Evolutionary conservation across 2,329 filamentous ascomycete genomes (phyloP), one percentile per base, ranked within the genome.

Genomic region (Coccinonectria pachysandricola): DNA sequence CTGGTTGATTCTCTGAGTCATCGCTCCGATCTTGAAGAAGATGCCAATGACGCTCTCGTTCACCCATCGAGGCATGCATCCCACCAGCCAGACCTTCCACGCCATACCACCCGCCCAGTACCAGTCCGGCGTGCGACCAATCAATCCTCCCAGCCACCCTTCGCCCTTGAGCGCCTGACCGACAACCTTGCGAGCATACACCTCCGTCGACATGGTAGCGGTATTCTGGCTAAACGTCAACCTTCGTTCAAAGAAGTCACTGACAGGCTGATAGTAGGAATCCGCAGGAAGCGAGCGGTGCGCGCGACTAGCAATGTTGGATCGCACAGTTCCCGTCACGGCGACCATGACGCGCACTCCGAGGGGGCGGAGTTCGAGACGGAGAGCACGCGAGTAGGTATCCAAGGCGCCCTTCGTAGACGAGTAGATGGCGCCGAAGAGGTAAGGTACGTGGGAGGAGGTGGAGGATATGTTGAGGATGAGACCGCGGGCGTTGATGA

Each of bases 331-430:
- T 13, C 68, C 68, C 0, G 65, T 63, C 53, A 71, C 61, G 42
- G 62, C 62, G 11, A 70, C 60, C 60, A 71, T 71, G 47, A 73
- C 68, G 36, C 68, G 62, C 7, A 73, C 67, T 38, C 57, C 57
- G 23, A 71, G 64, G 1, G 67, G 68, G 22, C 56, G 54, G 20
- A 74, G 54, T 39, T 74, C 69, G 25, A 66, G 49, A 13, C 69
- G 64, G 15, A 73, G 51, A 0, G 59, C 62, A 31, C 67, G 65
- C 23, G 65, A 68, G 52, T 69, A 72, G 3, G 57, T 52, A 30
- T 59, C 58, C 18, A 73, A 51, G 26, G 69, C 68, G 26, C 59
- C 65, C 56, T 73, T 74, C 42, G 56, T 60, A n/a, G 68, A 66
- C 36, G 60, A 62, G 54, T 72, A 73, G 32, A 63, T 57, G 26